These are phyloP conservation scores for Glonium stellatum DNA, from an alignment of 495 filamentous ascomycete species.

Conservation along the genomic window DNA sequence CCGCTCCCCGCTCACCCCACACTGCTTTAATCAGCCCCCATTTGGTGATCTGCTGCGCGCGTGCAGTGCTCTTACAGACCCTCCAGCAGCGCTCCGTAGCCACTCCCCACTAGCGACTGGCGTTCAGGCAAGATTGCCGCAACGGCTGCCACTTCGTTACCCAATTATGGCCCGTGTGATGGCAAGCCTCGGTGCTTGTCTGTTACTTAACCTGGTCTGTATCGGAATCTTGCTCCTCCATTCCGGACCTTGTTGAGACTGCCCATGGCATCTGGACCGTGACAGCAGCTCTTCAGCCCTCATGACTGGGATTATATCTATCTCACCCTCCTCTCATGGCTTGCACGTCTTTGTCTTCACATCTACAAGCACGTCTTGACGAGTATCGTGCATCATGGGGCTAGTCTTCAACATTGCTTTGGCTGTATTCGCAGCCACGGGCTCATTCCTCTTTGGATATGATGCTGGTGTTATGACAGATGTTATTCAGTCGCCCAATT, in stretches of 20 bases:
- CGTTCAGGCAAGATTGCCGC: neutral
- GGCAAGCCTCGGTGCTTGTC: neutral
- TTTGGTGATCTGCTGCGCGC: neutral
- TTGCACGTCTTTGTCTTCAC: neutral
- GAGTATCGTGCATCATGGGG: slow-evolving; percentile 9
- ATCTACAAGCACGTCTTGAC: neutral
- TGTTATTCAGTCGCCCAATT: slow-evolving; percentile 37
- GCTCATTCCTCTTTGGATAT: slow-evolving; percentile 37
- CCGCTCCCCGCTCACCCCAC: neutral
- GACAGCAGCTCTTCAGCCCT: neutral
- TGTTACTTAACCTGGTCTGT: neutral
- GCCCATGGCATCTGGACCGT: neutral
- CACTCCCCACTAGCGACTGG: neutral
- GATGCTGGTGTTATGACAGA: slow-evolving; percentile 38
- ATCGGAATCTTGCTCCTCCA: neutral
- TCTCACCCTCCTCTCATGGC: neutral
- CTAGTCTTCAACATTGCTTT: slow-evolving; percentile 21
- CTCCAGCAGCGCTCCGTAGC: too few relatives aligned
- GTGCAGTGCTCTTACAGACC: neutral
- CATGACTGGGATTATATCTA: slow-evolving; percentile 4
- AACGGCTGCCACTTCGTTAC: neutral
- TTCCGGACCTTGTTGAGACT: neutral
- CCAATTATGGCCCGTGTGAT: neutral
- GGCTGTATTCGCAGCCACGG: slow-evolving; percentile 36
- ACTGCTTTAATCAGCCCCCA: neutral